phyloP scores from a whole-genome alignment of 2,329 filamentous ascomycete genomes.

The Fusarium temperatum region DNA sequence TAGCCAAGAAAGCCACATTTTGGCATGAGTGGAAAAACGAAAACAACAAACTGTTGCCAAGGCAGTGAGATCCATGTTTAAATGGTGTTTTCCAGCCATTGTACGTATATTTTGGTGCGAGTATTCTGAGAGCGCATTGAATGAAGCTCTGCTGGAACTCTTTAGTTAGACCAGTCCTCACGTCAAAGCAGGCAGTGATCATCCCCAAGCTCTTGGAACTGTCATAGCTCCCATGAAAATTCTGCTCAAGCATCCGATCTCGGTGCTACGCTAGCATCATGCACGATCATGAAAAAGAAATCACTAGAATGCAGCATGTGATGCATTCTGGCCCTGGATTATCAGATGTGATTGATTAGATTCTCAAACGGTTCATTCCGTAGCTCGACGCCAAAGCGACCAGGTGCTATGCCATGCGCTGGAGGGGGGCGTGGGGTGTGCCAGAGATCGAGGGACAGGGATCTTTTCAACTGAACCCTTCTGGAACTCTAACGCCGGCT shows the following conservation, averaged over 20 bases:
- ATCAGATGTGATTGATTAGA: conserved; percentile 43
- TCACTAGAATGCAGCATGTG: conserved; percentile 10
- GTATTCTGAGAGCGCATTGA: fast-evolving
- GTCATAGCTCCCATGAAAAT: conserved; percentile 15
- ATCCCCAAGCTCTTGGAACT: neutral
- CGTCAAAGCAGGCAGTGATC: neutral
- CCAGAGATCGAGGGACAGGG: neutral
- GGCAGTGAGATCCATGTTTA: neutral
- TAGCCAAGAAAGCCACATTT: conserved; percentile 1
- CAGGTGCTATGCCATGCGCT: neutral
- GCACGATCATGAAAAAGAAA: conserved; percentile 8
- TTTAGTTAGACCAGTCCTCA: too few species aligned
- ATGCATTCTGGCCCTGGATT: neutral
- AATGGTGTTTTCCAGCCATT: neutral
- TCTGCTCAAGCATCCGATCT: conserved; percentile 23
- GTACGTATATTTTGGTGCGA: neutral
- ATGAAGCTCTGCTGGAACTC: neutral
- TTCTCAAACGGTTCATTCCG: conserved; percentile 30
- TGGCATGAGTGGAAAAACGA: neutral
- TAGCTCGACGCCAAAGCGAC: conserved; percentile 24
- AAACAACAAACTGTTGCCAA: neutral
- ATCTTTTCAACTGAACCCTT: neutral
- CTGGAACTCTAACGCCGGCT: conserved; percentile 9
- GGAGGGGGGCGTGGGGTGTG: conserved; percentile 7
- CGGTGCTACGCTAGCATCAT: conserved; percentile 11